Conservation (phyloP, 2,329 filamentous ascomycete genomes). For the Diaporthe sp. region DNA sequence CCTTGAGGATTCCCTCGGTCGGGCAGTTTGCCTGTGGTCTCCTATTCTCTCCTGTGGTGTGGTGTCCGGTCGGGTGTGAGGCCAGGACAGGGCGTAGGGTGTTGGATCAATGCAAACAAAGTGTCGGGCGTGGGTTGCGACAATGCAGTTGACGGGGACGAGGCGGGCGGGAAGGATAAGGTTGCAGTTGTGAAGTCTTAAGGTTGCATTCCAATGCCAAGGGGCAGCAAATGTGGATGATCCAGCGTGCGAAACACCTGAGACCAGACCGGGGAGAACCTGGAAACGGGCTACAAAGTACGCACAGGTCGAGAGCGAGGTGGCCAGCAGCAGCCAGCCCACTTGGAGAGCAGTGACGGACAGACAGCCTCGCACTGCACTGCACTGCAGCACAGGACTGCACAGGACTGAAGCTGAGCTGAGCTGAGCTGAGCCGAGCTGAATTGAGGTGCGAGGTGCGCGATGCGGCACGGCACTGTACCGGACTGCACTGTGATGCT, state of each 20-base stretch:
- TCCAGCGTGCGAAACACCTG: slow-evolving; percentile 37
- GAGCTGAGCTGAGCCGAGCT: not conserved
- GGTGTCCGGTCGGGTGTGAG: not conserved
- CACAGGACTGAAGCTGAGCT: not conserved
- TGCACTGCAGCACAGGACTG: not conserved
- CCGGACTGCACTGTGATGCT: slow-evolving; percentile 2
- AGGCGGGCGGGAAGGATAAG: slow-evolving; percentile 36
- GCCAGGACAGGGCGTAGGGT: slow-evolving; percentile 2
- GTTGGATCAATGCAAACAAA: slow-evolving; percentile 30
- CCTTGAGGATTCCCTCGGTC: not conserved
- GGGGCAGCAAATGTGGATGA: slow-evolving; percentile 33
- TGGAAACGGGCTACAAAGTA: slow-evolving; percentile 26
- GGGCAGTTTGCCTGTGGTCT: slow-evolving; percentile 7
- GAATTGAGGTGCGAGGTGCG: not conserved
- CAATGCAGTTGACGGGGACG: slow-evolving; percentile 32
- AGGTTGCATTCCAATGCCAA: slow-evolving; percentile 37
- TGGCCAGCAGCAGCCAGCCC: slow-evolving; percentile 3
- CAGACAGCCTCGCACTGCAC: slow-evolving; percentile 1
- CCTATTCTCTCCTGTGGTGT: not conserved
- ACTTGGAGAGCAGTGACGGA: not conserved
- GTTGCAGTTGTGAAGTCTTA: slow-evolving; percentile 38
- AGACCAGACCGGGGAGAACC: slow-evolving; percentile 36
- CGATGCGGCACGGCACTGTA: not conserved
- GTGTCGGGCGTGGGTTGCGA: slow-evolving; percentile 27
- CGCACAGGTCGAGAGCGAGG: not conserved